Evolutionary conservation across 164 flowering plant genomes (phyloP), one percentile per base, ranked within the genome.

Genomic region (Taxillus chinensis): DNA sequence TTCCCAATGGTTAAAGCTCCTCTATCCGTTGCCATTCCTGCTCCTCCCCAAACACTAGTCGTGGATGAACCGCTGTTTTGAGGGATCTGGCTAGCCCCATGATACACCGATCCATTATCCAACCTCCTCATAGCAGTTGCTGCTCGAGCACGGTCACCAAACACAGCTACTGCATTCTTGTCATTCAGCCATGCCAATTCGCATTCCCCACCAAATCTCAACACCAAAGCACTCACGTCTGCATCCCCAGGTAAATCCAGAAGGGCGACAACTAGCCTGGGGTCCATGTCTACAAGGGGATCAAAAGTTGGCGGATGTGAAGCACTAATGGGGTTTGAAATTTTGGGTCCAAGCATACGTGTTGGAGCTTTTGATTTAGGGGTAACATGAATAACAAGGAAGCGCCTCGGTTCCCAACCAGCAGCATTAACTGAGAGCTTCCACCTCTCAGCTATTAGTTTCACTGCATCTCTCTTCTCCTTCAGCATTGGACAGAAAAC

Each of bases 141-240:
- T 60, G 99, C 97, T 10, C 99, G 82, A 3, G 87, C 85, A 51
- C 92, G 95, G 68, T 93, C 96, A 65, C 78, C 74, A 60, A 93
- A 93, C 11, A 93, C 86, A 41, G 99, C 87, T 73, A 93, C 65
- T 6, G 99, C 99, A 77, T 93, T 93, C 74, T 78, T 90, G 67
- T 93, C 99, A 65, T 90, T 89, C 75, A 90, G 69, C 99, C 99
- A 93, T 16, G 87, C 91, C 14, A 93, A 73, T 65, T 93, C 97
- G 63, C 99, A 93, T 64, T 93, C 99, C 40, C 99, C 99, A 9
- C 99, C 99, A 76, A 93, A 93, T 71, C 99, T 83, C 73, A 93
- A 65, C 13, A 90, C 93, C 73, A 93, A 63, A 14, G 91, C 88
- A 73, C 95, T 93, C 50, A 93, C 80, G 63, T 90, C 93, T 17